phyloP scores from a whole-genome alignment of 129 eudicot species.

The Chrysanthemum seticuspe region DNA sequence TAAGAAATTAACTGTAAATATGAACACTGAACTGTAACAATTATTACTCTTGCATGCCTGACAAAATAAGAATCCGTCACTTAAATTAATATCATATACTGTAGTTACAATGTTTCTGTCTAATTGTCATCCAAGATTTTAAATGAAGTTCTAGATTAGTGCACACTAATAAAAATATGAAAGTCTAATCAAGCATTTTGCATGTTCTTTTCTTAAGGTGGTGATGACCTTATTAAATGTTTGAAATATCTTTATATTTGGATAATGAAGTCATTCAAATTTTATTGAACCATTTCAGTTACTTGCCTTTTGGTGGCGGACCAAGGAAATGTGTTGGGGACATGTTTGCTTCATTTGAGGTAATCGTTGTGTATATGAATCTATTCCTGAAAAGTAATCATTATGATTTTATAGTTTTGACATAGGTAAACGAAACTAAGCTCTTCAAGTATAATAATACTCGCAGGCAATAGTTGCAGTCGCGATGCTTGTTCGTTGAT shows the following conservation, averaged over 20 bases:
- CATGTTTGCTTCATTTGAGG: conserved; percentile 99
- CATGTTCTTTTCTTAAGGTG: neutral
- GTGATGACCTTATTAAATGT: neutral
- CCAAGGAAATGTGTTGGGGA: conserved; percentile 98
- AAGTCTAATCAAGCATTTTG: neutral
- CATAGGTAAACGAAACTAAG: neutral
- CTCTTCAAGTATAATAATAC: neutral
- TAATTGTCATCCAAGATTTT: too few species aligned
- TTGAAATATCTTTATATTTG: neutral
- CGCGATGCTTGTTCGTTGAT: conserved; percentile 89
- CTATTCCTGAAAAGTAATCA: neutral
- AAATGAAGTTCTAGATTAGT: too few species aligned
- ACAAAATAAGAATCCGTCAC: neutral
- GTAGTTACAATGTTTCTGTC: too few species aligned
- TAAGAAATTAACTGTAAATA: neutral
- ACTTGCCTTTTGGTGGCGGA: conserved; percentile 99
- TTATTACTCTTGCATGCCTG: neutral
- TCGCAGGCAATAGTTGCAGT: conserved; percentile 89
- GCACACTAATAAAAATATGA: neutral
- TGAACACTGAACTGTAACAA: neutral
- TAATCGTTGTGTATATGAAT: conserved; percentile 23
- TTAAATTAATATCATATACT: too few species aligned
- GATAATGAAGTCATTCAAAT: neutral
- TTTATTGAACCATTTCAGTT: conserved; percentile 43
- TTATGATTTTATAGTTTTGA: neutral